Evolutionary conservation across 1,284 basidiomycete genomes (phyloP), one percentile per base, ranked within the genome.

Genomic region (Dichomitus squalens): DNA sequence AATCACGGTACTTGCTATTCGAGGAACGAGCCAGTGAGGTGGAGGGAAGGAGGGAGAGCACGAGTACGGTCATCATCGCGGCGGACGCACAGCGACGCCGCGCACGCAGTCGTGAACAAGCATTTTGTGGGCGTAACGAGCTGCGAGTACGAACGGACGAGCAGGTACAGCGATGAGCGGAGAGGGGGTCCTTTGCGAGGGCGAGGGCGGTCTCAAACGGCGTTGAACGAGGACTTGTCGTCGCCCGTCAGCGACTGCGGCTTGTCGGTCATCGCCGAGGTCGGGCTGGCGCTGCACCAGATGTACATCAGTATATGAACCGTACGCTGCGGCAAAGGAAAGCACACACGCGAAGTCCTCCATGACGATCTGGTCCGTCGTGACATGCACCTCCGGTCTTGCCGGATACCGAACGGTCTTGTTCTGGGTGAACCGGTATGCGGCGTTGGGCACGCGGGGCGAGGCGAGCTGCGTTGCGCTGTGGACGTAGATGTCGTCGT

Each of bases 331-430:
- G 18, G 38, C 23, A 39, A 29, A 25, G 1, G 38, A 18, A 7
- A 34, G 25, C 16, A 65, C 68, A 49, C 53, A 70, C 70, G 58
- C 61, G 51, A 64, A 74, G 61, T 78, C 76, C 35, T 73, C 66
- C 70, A 76, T 73, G 31, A 82, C 82, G 57, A 85, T 81, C 57
- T 83, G 81, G 67, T 85, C 83, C 18, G 83, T 85, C 11, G 81
- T 83, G 47, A 86, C 81, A 51, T 78, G 78, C 38, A 86, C 78
- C 72, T 85, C 82, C 14, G 78, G 82, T 35, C 79, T 76, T n/a
- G 72, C 71, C 23, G 60, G 60, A 52, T 51, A 58, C 14, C 63
- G 60, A 11, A 54, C 47, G 34, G 44, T 55, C 61, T 58, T 66
- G 44, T 47, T 47, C 20, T 47, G 44, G 35, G 55, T 41, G 54